Conservation (phyloP, 371 early-diverging fungal species). For the Phascolomyces articulosus region DNA sequence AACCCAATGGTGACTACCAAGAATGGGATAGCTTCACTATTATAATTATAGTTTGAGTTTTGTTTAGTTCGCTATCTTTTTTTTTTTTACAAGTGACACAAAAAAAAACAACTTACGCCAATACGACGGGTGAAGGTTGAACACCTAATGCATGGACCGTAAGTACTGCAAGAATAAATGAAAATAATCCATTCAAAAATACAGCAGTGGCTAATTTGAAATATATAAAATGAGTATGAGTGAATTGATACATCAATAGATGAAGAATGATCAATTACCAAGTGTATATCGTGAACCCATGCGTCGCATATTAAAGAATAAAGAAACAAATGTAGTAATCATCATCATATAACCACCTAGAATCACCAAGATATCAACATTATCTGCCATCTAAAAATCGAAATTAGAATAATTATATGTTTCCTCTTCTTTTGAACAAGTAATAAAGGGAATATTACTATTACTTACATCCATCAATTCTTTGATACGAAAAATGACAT, state of each 20-base stretch:
- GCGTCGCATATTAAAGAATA: slow-evolving; percentile 83
- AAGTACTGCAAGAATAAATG: slow-evolving; percentile 73
- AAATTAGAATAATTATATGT: no score
- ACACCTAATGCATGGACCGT: slow-evolving; percentile 63
- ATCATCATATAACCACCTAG: slow-evolving; percentile 78
- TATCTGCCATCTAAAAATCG: slow-evolving; percentile 46
- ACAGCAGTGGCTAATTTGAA: slow-evolving; percentile 47
- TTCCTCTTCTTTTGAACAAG: no score
- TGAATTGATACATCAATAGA: not conserved
- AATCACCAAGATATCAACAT: slow-evolving; percentile 77
- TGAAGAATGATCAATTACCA: slow-evolving; percentile 36
- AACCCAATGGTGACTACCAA: slow-evolving; percentile 89
- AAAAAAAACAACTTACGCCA: slow-evolving; percentile 42
- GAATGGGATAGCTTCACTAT: slow-evolving; percentile 84
- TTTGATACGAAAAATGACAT: slow-evolving; percentile 57
- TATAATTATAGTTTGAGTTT: not conserved
- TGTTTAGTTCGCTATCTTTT: not conserved
- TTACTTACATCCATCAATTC: slow-evolving; percentile 59
- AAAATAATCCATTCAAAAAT: slow-evolving; percentile 65
- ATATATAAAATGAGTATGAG: not conserved
- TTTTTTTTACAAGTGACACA: not conserved
- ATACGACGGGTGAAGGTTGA: slow-evolving; percentile 62
- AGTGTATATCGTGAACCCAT: slow-evolving; percentile 82
- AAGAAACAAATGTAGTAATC: slow-evolving; percentile 73
- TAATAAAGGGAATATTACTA: not conserved